Conservation (phyloP, 2,329 filamentous ascomycete genomes). For the Ascochyta lentis region DNA sequence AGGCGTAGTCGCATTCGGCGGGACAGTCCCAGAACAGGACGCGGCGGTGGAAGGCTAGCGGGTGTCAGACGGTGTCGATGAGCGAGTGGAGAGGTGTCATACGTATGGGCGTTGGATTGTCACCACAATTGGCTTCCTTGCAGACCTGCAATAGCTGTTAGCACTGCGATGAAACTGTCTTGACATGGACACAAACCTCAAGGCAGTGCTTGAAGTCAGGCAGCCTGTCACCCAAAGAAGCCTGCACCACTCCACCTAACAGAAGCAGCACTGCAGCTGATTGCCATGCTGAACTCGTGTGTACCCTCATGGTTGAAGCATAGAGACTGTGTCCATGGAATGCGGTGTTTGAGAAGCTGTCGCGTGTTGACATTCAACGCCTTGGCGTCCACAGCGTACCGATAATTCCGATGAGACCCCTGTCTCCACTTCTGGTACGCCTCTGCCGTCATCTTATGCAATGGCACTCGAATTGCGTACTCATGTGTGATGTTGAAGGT, state of each 20-base stretch:
- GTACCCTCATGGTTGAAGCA: slow-evolving; percentile 37
- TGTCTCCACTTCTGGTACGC: slow-evolving; percentile 5
- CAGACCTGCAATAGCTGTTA: slow-evolving; percentile 70
- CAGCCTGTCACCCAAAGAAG: slow-evolving; percentile 82
- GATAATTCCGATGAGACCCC: slow-evolving; percentile 11
- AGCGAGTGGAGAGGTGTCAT: slow-evolving; percentile 48
- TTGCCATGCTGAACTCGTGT: slow-evolving; percentile 32
- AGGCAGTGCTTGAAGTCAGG: slow-evolving; percentile 90
- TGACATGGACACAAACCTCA: slow-evolving; percentile 62
- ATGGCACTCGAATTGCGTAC: too few species aligned
- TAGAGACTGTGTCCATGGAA: slow-evolving; percentile 20
- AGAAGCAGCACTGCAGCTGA: slow-evolving; percentile 33
- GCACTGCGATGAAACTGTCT: not conserved
- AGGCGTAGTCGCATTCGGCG: slow-evolving; percentile 96
- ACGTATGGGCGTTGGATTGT: slow-evolving; percentile 72
- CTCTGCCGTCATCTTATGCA: too few species aligned
- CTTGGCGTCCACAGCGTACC: slow-evolving; percentile 7
- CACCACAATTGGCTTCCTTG: slow-evolving; percentile 76
- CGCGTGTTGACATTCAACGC: slow-evolving; percentile 19
- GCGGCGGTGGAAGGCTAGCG: slow-evolving; percentile 78
- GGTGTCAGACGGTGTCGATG: not conserved
- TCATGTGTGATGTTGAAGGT: too few species aligned
- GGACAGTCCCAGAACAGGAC: slow-evolving; percentile 92
- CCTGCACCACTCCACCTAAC: slow-evolving; percentile 55
- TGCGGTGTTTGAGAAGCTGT: slow-evolving; percentile 19